These are phyloP conservation scores for Cydonia oblonga DNA, from an alignment of 331 rosid genomes.

Conservation along the genomic window DNA sequence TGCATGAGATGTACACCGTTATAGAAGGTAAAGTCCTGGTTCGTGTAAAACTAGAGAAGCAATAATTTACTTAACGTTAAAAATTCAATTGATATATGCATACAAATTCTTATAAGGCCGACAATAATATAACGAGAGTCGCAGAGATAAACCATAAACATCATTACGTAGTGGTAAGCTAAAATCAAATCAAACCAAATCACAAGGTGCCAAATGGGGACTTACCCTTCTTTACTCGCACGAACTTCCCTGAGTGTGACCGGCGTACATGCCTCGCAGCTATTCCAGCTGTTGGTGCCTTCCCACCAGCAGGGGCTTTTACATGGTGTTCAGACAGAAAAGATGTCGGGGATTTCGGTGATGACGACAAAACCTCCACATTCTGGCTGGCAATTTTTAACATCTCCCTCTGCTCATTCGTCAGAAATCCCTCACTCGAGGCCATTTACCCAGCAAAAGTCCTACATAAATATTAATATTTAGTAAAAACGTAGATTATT, in stretches of 20 bases:
- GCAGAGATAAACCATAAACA: not conserved
- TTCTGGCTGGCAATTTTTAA: constrained; percentile 66
- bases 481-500: not conserved
- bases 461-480: not conserved
- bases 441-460: constrained; percentile 39
- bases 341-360: constrained; percentile 80
- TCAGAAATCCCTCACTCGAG: constrained; percentile 80
- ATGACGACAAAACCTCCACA: constrained; percentile 63
- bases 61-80: not conserved
- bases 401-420: constrained; percentile 74
- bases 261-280: constrained; percentile 79
- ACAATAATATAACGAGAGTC: not conserved
- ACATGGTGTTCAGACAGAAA: constrained; percentile 62
- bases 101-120: too few species aligned
- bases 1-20: too few species aligned
- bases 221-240: constrained; percentile 84
- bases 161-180: not conserved
- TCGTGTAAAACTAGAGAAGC: not conserved
- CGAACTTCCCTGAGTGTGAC: constrained; percentile 73
- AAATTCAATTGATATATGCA: not conserved
- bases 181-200: not conserved
- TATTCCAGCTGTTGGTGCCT: constrained; percentile 60
- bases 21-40: too few species aligned
- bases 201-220: not conserved
- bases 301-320: constrained; percentile 76